A percentile compares a stretch with the other conserved stretches of the same genome.
phyloP scores from a whole-genome alignment of 129 eudicot species.

The Flaveria bidentis region DNA sequence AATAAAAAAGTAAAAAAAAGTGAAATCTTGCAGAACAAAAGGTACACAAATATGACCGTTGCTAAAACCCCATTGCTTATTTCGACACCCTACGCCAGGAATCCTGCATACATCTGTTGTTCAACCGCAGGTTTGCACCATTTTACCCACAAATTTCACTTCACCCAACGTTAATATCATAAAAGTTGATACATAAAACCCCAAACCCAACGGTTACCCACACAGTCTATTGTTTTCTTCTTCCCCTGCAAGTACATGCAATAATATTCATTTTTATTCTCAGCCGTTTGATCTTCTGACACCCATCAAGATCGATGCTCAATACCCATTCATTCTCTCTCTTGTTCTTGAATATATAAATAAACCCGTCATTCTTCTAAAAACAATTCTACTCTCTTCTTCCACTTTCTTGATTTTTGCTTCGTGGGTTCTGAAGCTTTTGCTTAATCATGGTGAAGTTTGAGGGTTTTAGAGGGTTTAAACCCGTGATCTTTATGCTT shows the following conservation, averaged over 20 bases:
- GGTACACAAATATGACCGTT: conserved; percentile 43
- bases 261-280: conserved; percentile 8
- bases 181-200: not conserved
- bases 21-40: not conserved
- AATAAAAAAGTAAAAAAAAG: not conserved
- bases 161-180: conserved; percentile 19
- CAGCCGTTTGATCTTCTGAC: conserved; percentile 46
- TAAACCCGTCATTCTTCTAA: conserved; percentile 20
- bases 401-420: conserved; percentile 18
- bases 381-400: conserved; percentile 20
- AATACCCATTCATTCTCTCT: conserved; percentile 19
- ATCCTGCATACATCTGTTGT: conserved; percentile 29
- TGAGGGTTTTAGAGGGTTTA: conserved; percentile 21
- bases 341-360: conserved; percentile 30
- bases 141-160: conserved; percentile 33
- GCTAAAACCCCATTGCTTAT: conserved; percentile 28
- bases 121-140: conserved; percentile 18
- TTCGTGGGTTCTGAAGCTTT: not conserved
- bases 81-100: conserved; percentile 39
- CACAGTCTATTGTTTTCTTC: conserved; percentile 18
- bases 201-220: conserved; percentile 35
- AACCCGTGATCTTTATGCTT: conserved; percentile 7
- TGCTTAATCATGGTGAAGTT: conserved; percentile 19
- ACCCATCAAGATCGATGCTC: conserved; percentile 21
- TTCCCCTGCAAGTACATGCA: conserved; percentile 25